These are phyloP conservation scores for Nannochloropsis oceanica DNA, from an alignment of 108 stramenopile species.

Conservation along the genomic window DNA sequence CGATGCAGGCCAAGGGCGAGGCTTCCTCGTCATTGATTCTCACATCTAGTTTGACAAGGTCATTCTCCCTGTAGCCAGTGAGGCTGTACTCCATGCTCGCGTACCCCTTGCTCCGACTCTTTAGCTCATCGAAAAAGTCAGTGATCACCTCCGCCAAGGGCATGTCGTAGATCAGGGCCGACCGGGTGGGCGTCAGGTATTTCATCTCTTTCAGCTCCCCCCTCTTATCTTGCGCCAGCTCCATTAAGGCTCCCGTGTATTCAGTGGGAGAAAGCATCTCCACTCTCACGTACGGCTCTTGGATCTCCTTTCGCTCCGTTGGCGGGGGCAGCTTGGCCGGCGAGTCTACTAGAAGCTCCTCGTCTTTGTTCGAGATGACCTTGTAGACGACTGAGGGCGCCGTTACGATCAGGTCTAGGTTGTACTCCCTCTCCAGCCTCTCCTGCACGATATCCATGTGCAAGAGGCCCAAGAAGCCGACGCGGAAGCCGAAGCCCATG, in stretches of 20 bases:
- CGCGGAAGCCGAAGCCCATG: conserved; percentile 67
- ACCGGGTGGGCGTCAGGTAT: conserved; percentile 76
- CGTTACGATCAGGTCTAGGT: conserved; percentile 83
- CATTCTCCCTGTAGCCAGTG: conserved; percentile 64
- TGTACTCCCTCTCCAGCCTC: conserved; percentile 45
- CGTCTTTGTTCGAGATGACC: conserved; percentile 14
- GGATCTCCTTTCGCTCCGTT: conserved; percentile 1
- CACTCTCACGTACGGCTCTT: conserved; percentile 66
- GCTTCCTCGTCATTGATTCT: conserved; percentile 75
- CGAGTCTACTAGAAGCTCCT: conserved; percentile 52
- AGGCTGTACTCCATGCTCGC: conserved; percentile 91
- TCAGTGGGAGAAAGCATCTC: conserved; percentile 38
- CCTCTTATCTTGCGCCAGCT: conserved; percentile 32
- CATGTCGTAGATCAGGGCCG: conserved; percentile 74
- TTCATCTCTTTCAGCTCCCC: conserved; percentile 27
- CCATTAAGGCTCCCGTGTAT: conserved; percentile 38
- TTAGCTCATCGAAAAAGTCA: conserved; percentile 93
- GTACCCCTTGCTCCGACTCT: conserved; percentile 88
- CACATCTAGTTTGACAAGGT: conserved; percentile 78
- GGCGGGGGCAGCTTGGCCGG: conserved; percentile 84
- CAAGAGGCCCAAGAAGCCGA: conserved; percentile 89
- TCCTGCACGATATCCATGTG: conserved; percentile 97
- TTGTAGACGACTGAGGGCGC: conserved; percentile 92
- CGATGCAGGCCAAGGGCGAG: conserved; percentile 78
- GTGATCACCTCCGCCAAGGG: conserved; percentile 74